These are phyloP conservation scores for Suillus clintonianus DNA, from an alignment of 768 basidiomycete species.

Conservation along the genomic window DNA sequence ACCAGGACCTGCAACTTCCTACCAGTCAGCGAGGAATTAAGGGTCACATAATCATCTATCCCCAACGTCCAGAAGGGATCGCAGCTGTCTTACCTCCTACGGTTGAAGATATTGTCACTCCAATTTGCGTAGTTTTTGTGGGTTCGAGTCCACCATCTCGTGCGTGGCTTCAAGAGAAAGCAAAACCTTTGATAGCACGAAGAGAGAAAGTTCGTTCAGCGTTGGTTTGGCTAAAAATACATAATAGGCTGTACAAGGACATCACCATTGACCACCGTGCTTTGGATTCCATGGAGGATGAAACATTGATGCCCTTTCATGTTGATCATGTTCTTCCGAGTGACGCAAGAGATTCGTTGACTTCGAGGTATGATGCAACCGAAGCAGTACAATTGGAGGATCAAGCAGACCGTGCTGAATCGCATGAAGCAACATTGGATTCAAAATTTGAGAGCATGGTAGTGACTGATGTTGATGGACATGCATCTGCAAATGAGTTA, in stretches of 20 bases:
- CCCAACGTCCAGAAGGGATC: conserved; percentile 33
- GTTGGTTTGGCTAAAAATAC: conserved; percentile 35
- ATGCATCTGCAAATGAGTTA: background rate
- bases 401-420: too few relatives aligned
- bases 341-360: conserved; percentile 11
- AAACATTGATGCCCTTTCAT: conserved; percentile 28
- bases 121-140: conserved; percentile 44
- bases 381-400: too few relatives aligned
- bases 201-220: conserved; percentile 33
- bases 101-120: conserved; percentile 34
- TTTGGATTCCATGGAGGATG: conserved; percentile 17
- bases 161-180: conserved; percentile 33
- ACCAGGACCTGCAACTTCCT: background rate
- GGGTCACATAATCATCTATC: conserved; percentile 45
- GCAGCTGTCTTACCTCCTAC: conserved; percentile 35
- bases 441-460: conserved; percentile 28
- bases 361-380: conserved; percentile 17
- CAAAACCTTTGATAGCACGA: conserved; percentile 36
- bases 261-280: conserved; percentile 25
- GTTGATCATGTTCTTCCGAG: conserved; percentile 24
- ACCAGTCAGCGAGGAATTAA: conserved; percentile 32
- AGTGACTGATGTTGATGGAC: conserved; percentile 29
- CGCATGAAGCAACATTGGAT: too few relatives aligned
- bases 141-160: conserved; percentile 28
- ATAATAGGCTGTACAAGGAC: conserved; percentile 38